Base-by-base conservation (phyloP, 129 eudicot species). In the Centaurea solstitialis region DNA sequence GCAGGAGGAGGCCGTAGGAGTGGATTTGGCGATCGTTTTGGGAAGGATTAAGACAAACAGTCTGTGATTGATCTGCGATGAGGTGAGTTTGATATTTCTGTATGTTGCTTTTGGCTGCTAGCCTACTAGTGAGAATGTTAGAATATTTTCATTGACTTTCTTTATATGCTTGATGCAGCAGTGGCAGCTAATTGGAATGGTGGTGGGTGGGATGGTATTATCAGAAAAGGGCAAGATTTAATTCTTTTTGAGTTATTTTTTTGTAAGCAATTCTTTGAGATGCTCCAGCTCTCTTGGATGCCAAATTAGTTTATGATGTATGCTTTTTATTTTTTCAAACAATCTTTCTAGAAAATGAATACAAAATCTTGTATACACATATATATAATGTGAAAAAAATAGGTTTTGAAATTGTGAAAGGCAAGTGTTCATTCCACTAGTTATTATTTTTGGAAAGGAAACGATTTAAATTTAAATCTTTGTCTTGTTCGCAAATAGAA, bases 11-110 rank as follows among this genome's bases (percentile, higher is more conserved):
- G 76, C 6, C 76, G 76, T 73, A 40, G 37, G 43, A 24, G 76
- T 73, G 76, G 65, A n/a, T 57, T 57, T n/a, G 65, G 64, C 43
- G 78, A 50, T 26, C 53, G 78, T 77, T 77, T 77, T 13, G 74
- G 74, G 2, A 68, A 40, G 73, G 81, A 67, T 39, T 77, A 67
- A 61, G 17, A 17, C 11, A 9, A 37, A 13, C 40, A 37, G 7
- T 20, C 3, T n/a, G 50, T 18, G 20, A 75, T 75, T 33, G 9
- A 57, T 76, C 17, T 61, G 71, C 5, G 6, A 10, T 13, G 4
- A 62, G 61, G 80, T 76, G 71, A 18, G 79, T 20, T 59, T 15
- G 26, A 59, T 75, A 5, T 9, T 41, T 40, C 45, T 10, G 17
- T 43, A 13, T 43, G 53, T 9, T 41, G 62, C 13, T 50, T 50